Evolutionary conservation across 495 filamentous ascomycete species (phyloP).

Genomic region (Neurospora africana): DNA sequence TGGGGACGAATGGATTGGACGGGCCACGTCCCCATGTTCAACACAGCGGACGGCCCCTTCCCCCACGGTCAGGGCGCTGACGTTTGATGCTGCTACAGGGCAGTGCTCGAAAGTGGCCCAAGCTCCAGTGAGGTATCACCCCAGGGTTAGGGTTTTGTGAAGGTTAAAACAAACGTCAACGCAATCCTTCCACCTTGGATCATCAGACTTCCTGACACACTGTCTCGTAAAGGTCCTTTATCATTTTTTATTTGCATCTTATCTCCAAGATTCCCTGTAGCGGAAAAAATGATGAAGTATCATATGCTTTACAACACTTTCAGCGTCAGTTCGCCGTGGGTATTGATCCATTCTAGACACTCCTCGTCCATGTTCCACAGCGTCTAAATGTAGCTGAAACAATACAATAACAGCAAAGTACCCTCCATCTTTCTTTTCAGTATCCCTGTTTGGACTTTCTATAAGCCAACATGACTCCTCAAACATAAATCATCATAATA

Average conservation of each 20-base stretch:
- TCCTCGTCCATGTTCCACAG: background rate
- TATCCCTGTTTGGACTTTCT: background rate
- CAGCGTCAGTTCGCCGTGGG: background rate
- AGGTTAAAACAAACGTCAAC: background rate
- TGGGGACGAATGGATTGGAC: background rate
- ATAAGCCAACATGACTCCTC: background rate
- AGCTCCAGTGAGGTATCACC: background rate
- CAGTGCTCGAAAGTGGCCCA: background rate
- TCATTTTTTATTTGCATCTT: background rate
- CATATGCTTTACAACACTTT: background rate
- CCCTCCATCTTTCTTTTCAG: background rate
- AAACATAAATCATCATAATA: background rate
- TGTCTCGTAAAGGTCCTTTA: background rate
- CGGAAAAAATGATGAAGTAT: background rate
- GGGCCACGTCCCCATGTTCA: background rate
- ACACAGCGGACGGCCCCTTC: background rate
- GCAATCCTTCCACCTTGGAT: background rate
- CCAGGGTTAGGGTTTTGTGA: background rate
- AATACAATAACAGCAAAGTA: background rate
- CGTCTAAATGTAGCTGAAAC: background rate
- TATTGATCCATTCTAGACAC: background rate
- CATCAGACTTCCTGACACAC: background rate
- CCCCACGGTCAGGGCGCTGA: background rate
- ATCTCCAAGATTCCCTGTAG: background rate
- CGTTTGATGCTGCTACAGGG: background rate